Percentiles rank a stretch among this genome's conserved stretches.
Evolutionary conservation across 2,329 filamentous ascomycete species (phyloP).

Genomic region (Knoxdaviesia capensis): DNA sequence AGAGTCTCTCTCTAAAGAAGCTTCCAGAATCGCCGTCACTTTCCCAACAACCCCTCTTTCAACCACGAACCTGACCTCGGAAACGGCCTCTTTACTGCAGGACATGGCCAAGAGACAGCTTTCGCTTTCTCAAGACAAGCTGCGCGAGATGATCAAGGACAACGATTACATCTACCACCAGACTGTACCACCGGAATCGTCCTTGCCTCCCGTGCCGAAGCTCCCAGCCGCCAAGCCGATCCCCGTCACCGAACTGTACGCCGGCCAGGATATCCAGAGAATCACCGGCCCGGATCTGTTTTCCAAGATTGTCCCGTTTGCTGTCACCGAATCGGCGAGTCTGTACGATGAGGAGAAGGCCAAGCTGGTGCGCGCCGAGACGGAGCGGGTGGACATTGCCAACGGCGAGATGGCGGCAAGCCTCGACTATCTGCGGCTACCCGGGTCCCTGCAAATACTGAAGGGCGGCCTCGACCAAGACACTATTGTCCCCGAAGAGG

Average conservation of each 20-base stretch:
- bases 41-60: slow-evolving; percentile 66
- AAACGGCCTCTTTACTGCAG: slow-evolving; percentile 53
- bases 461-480: slow-evolving; percentile 89
- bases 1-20: slow-evolving; percentile 59
- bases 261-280: slow-evolving; percentile 87
- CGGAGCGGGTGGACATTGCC: slow-evolving; percentile 77
- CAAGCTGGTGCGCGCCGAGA: slow-evolving; percentile 81
- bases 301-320: slow-evolving; percentile 86
- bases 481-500: slow-evolving; percentile 57
- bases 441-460: slow-evolving; percentile 71
- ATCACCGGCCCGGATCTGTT: slow-evolving; percentile 97
- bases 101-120: slow-evolving; percentile 73
- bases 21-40: slow-evolving; percentile 51
- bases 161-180: slow-evolving; percentile 99
- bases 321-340: slow-evolving; percentile 90
- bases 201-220: slow-evolving; percentile 65
- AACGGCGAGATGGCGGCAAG: slow-evolving; percentile 94
- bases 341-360: slow-evolving; percentile 98
- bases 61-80: slow-evolving; percentile 65
- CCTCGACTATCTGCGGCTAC: slow-evolving; percentile 79
- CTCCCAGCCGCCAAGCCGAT: slow-evolving; percentile 92
- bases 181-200: slow-evolving; percentile 67
- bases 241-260: slow-evolving; percentile 88
- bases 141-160: slow-evolving; percentile 62
- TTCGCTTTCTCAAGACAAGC: slow-evolving; percentile 60